These are phyloP conservation scores for Echinosophora koreensis DNA, from an alignment of 306 rosid genomes.

Conservation along the genomic window DNA sequence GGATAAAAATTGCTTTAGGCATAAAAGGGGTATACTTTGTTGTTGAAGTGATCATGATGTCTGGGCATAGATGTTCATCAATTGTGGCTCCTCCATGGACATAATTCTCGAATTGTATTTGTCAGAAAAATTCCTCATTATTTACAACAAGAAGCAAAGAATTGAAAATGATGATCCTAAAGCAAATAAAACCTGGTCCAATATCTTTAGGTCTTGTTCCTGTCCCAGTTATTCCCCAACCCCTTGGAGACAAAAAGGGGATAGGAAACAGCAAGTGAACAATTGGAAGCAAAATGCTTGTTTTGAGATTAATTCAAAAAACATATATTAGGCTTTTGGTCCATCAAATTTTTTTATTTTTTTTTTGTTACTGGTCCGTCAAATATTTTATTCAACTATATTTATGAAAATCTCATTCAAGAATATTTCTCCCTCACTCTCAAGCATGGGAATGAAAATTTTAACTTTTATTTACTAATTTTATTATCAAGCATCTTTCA, in stretches of 20 bases:
- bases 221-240: slow-evolving; percentile 34
- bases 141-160: not conserved
- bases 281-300: slow-evolving; percentile 31
- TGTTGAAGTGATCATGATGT: slow-evolving; percentile 15
- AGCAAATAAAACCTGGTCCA: slow-evolving; percentile 13
- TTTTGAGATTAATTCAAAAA: not conserved
- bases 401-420: too few relatives aligned
- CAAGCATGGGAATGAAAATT: too few relatives aligned
- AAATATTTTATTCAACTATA: too few relatives aligned
- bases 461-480: too few relatives aligned
- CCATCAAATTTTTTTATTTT: too few relatives aligned
- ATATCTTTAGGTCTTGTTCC: not conserved
- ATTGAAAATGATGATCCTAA: not conserved
- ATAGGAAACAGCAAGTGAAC: slow-evolving; percentile 1
- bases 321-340: not conserved
- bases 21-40: not conserved
- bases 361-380: too few relatives aligned
- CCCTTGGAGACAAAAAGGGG: slow-evolving; percentile 36
- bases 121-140: slow-evolving; percentile 18
- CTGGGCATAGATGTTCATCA: not conserved
- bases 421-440: too few relatives aligned
- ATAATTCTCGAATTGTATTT: not conserved
- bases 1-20: too few relatives aligned
- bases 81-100: not conserved
- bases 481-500: too few relatives aligned